Evolutionary conservation across 1,284 basidiomycete species (phyloP), one percentile per base, ranked within the genome.

Genomic region (Trichosporon ovoides): DNA sequence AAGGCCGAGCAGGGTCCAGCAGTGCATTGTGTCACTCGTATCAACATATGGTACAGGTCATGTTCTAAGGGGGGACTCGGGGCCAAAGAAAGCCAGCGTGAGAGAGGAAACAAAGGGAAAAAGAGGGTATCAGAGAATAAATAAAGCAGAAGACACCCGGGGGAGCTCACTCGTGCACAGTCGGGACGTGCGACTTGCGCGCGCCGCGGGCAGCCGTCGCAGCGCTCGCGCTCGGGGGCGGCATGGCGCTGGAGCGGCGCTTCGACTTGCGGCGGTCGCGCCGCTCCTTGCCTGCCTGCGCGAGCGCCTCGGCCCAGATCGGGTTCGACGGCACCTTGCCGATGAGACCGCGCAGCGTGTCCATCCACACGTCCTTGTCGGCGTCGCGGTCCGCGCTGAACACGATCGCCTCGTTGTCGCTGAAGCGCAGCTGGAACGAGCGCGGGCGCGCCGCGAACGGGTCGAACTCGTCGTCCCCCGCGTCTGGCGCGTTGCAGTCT

Each of bases 381-480:
- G 87, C 86, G 64, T 94, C 89, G 12, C 85, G 88, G 75, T 98
- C 94, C 33, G 94, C 91, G 68, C 88, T 92, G 80, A 98, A 97
- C 6, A 83, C 77, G 64, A 98, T 96, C 57, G 87, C 84, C 68
- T 94, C 85, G 38, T 86, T 84, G 53, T 85, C 83, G 5, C 84
- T 83, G 77, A 98, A 98, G 9, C 87, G 77, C 51, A 98, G 77
- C 53, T 87, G 82, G 84, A 98, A 97, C 3, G 88, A 91, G 49
- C 90, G 83, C 64, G 57, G 87, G 81, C 71, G 64, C n/a, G 61
- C 72, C 12, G 73, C 61, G 66, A 84, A 88, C 46, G 85, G 77
- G 46, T 84, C 85, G 66, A 91, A 89, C 49, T 84, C 85, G 59
- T 87, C 85, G 78, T 79, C 61, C 22, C 35, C 33, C 2, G 9